Percentiles rank a stretch among this genome's conserved stretches.
phyloP scores from a whole-genome alignment of 225 moss, liverwort and hornwort genomes.

The Rhytidiadelphus loreus region DNA sequence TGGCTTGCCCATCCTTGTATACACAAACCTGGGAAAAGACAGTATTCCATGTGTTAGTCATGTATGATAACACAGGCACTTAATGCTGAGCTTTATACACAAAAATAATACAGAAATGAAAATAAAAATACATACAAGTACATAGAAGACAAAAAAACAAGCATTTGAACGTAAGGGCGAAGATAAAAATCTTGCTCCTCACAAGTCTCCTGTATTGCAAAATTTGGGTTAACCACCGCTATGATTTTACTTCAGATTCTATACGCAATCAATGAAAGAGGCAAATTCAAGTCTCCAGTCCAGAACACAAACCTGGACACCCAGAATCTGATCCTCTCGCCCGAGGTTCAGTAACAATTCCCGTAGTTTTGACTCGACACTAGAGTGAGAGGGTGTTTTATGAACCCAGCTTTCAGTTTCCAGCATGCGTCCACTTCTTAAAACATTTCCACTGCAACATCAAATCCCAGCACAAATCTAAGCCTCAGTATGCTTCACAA shows the following conservation, averaged over 20 bases:
- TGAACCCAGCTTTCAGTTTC: slow-evolving; percentile 66
- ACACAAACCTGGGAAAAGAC: slow-evolving; percentile 64
- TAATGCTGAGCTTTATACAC: background rate
- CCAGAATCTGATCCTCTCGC: slow-evolving; percentile 60
- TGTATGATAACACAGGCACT: background rate
- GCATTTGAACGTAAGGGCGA: background rate
- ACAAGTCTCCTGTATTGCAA: background rate
- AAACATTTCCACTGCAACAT: slow-evolving; percentile 58
- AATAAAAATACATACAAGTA: background rate
- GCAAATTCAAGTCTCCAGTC: background rate
- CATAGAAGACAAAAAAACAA: background rate
- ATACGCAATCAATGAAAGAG: background rate
- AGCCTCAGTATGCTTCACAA: background rate
- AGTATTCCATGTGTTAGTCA: background rate
- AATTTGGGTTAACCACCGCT: background rate
- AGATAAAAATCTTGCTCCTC: background rate
- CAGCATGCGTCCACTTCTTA: slow-evolving; percentile 48
- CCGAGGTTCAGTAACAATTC: slow-evolving; percentile 52
- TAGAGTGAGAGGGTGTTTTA: slow-evolving; percentile 45
- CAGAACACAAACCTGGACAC: slow-evolving; percentile 63
- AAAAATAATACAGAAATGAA: background rate
- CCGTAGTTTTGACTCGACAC: slow-evolving; percentile 62
- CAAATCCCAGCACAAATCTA: background rate
- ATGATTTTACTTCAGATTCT: background rate
- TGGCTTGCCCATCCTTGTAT: slow-evolving; percentile 77